phyloP scores from a whole-genome alignment of 257 asterid genomes.

The Leonotis leonurus region DNA sequence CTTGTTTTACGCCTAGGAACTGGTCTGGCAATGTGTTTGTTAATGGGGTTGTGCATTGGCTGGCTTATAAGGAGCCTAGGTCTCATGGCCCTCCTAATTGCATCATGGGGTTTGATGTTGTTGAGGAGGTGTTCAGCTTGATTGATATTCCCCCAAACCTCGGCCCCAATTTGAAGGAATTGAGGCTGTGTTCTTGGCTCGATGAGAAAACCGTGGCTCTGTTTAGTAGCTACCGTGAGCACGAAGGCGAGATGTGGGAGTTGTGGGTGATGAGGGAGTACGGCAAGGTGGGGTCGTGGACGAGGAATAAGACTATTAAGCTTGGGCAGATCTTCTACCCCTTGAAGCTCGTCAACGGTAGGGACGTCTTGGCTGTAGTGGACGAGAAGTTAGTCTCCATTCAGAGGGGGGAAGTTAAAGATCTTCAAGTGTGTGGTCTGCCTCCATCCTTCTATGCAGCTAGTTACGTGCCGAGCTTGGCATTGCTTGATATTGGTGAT shows the following conservation, averaged over 20 bases:
- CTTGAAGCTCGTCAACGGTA: constrained; percentile 15
- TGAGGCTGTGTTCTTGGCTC: constrained; percentile 16
- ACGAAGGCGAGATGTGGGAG: constrained; percentile 26
- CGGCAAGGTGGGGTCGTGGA: constrained; percentile 31
- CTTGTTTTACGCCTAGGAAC: constrained; percentile 24
- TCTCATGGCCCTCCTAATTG: constrained; percentile 14
- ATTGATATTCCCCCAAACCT: constrained; percentile 26
- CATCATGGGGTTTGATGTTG: constrained; percentile 32
- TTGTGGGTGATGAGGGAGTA: constrained; percentile 34
- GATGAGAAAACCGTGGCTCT: constrained; percentile 25
- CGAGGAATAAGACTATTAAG: constrained; percentile 2
- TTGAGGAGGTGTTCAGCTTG: constrained; percentile 22
- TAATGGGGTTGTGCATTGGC: constrained; percentile 35
- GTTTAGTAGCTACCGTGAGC: constrained; percentile 13
- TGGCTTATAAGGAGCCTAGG: constrained; percentile 16
- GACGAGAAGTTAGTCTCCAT: constrained; percentile 22
- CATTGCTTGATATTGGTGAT: constrained; percentile 27
- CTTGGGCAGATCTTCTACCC: constrained; percentile 19
- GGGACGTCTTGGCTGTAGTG: constrained; percentile 13
- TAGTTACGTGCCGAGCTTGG: constrained; percentile 28
- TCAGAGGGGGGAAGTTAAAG: constrained; percentile 12
- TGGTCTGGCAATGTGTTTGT: constrained; percentile 34
- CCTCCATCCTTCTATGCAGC: constrained; percentile 18
- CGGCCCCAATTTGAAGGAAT: constrained; percentile 8
- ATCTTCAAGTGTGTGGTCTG: constrained; percentile 25